Percentiles rank a stretch among this genome's conserved stretches.
Conservation (phyloP, 2,329 filamentous ascomycete species). For the Monilinia aucupariae region DNA sequence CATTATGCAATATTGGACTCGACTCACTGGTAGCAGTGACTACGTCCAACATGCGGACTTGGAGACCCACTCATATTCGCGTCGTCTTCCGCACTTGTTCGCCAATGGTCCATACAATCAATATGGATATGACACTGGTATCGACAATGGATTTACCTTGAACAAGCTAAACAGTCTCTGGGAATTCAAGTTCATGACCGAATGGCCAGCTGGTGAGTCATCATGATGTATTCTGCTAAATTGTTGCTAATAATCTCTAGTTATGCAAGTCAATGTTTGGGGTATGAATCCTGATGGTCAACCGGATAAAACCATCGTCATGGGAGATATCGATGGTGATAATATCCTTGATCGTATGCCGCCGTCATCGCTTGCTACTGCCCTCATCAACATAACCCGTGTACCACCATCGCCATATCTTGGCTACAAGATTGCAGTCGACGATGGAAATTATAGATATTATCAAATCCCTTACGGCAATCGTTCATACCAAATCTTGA, state of each 20-base stretch:
- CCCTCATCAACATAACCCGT: slow-evolving; percentile 54
- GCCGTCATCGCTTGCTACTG: slow-evolving; percentile 50
- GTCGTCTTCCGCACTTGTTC: slow-evolving; percentile 58
- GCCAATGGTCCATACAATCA: slow-evolving; percentile 58
- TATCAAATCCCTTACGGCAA: slow-evolving; percentile 49
- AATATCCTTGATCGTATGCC: slow-evolving; percentile 56
- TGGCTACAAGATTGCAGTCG: slow-evolving; percentile 49
- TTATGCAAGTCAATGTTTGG: slow-evolving; percentile 60
- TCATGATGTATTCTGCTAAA: no score
- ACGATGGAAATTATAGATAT: slow-evolving; percentile 51
- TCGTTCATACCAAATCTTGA: slow-evolving; percentile 46
- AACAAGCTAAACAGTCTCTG: slow-evolving; percentile 45
- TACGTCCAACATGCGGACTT: slow-evolving; percentile 57
- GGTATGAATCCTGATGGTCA: slow-evolving; percentile 58
- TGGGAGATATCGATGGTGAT: slow-evolving; percentile 57
- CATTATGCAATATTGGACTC: slow-evolving; percentile 58
- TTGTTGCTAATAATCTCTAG: slow-evolving; percentile 7
- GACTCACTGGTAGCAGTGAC: slow-evolving; percentile 52
- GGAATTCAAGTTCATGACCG: slow-evolving; percentile 55
- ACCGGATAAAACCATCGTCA: slow-evolving; percentile 54
- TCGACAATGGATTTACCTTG: slow-evolving; percentile 48
- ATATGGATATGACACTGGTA: slow-evolving; percentile 57
- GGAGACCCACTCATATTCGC: slow-evolving; percentile 37
- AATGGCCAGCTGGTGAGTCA: slow-evolving; percentile 50
- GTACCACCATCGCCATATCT: slow-evolving; percentile 49